Base-by-base conservation (phyloP, 1,284 basidiomycete species). In the Sphagnurus paluster region DNA sequence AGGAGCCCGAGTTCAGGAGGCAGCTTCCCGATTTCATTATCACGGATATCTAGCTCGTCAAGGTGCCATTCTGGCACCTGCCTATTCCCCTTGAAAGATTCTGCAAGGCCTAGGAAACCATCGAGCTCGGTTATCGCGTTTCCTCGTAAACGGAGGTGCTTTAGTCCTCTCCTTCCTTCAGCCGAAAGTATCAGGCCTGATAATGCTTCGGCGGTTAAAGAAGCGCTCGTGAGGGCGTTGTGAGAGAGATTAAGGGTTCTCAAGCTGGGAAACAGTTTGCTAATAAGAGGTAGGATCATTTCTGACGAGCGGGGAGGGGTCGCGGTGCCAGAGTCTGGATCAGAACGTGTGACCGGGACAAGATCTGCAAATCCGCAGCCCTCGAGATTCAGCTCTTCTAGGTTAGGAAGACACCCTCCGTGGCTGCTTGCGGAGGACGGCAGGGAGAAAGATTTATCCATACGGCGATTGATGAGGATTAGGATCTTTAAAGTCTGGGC, bases 31-130 rank as follows among this genome's bases (percentile, higher is more conserved):
- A 91, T 79, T 57, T 87, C 84, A 53, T 91, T 91, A 57, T 91
- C 87, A 50, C 88, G 67, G 56, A 90, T 52, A 64, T 91, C 89
- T 32, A 91, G 63, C 60, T 91, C 88, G 56, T 90, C 87, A 37
- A 90, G 68, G 56, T 78, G 80, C 86, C 86, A 90, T 47, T 71
- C 74, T 0, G 75, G 70, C 2, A 84, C 75, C 10, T 76, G 70
- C 40, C 82, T 70, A 54, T 84, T 77, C 7, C 80, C 81, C 55
- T 75, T 80, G 64, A 89, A 88, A 38, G 72, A 62, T 49, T 75
- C 70, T 17, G 84, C 81, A 9, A 88, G 48, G 8, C 64, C 70
- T 48, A 74, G 69, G 56, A 91, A 79, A 1, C 81, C 84, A 17
- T 82, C 77, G 4, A 91, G 67, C 17, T 74, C 72, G 1, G 68